Evolutionary conservation across 2,329 filamentous ascomycete genomes (phyloP).

Genomic region (Apiospora kogelbergensis): DNA sequence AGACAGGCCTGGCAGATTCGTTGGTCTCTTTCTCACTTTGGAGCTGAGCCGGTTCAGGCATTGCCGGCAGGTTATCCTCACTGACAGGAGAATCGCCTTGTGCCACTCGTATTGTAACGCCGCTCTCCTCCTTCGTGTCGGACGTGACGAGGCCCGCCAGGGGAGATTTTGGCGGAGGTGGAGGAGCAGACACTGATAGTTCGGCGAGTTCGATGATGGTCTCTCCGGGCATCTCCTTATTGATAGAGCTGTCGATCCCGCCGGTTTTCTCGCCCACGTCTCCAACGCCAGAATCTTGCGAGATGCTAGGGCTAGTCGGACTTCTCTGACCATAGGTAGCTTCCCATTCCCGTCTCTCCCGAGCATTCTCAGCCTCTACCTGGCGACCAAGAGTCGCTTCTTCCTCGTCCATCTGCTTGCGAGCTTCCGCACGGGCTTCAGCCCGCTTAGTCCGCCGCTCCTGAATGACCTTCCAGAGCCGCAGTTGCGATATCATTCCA

Average conservation of each 20-base stretch:
- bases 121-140: slow-evolving; percentile 13
- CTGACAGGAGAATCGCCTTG: slow-evolving; percentile 19
- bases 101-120: neutral
- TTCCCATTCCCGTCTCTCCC: slow-evolving; percentile 73
- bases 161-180: slow-evolving; percentile 22
- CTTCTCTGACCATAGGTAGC: slow-evolving; percentile 63
- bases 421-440: slow-evolving; percentile 47
- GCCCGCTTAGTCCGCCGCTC: slow-evolving; percentile 57
- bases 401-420: slow-evolving; percentile 49
- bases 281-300: slow-evolving; percentile 52
- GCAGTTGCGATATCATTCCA: slow-evolving; percentile 81
- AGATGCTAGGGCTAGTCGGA: slow-evolving; percentile 27
- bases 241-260: slow-evolving; percentile 27
- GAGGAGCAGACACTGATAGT: slow-evolving; percentile 33
- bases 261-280: slow-evolving; percentile 43
- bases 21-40: slow-evolving; percentile 31
- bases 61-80: slow-evolving; percentile 18
- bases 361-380: slow-evolving; percentile 60
- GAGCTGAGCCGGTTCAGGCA: slow-evolving; percentile 32
- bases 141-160: neutral
- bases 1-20: slow-evolving; percentile 29
- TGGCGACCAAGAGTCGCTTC: slow-evolving; percentile 69
- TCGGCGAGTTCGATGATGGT: slow-evolving; percentile 55
- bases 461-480: slow-evolving; percentile 80
- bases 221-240: slow-evolving; percentile 33